A percentile compares a stretch with the other conserved stretches of the same genome.
Evolutionary conservation across 1,139 yeast species (phyloP).

Genomic region (Taphrina populina): DNA sequence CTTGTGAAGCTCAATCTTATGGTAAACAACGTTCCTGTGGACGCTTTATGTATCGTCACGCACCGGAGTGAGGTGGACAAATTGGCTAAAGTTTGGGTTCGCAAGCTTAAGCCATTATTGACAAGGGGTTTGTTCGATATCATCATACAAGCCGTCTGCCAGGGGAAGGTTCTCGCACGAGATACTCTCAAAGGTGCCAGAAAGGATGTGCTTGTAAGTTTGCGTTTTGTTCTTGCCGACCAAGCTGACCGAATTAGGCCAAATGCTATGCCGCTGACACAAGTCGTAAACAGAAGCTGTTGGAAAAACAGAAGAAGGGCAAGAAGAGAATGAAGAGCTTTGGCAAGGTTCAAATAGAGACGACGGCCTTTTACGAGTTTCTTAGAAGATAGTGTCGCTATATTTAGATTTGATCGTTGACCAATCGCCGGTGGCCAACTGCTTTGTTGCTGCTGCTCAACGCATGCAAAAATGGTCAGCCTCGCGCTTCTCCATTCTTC

Average conservation of each 20-base stretch:
- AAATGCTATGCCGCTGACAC: slow-evolving; percentile 89
- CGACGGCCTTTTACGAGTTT: slow-evolving; percentile 28
- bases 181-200: slow-evolving; percentile 91
- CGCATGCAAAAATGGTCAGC: no score
- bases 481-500: no score
- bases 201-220: slow-evolving; percentile 65
- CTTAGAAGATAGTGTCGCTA: slow-evolving; percentile 11
- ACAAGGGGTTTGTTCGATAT: slow-evolving; percentile 86
- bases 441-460: no score
- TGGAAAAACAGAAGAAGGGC: slow-evolving; percentile 90
- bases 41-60: slow-evolving; percentile 87
- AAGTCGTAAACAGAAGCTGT: slow-evolving; percentile 80
- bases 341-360: slow-evolving; percentile 57
- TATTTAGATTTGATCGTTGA: no score
- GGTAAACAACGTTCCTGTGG: slow-evolving; percentile 86
- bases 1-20: slow-evolving; percentile 83
- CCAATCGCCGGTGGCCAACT: no score
- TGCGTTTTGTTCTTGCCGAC: background rate
- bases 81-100: slow-evolving; percentile 78
- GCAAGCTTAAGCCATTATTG: slow-evolving; percentile 73
- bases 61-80: slow-evolving; percentile 73
- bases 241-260: slow-evolving; percentile 48
- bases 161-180: slow-evolving; percentile 76
- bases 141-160: slow-evolving; percentile 87
- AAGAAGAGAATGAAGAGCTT: slow-evolving; percentile 77